Percentiles rank a stretch among this genome's conserved stretches.
phyloP scores from a whole-genome alignment of 306 rosid genomes.

The Quercus alba region DNA sequence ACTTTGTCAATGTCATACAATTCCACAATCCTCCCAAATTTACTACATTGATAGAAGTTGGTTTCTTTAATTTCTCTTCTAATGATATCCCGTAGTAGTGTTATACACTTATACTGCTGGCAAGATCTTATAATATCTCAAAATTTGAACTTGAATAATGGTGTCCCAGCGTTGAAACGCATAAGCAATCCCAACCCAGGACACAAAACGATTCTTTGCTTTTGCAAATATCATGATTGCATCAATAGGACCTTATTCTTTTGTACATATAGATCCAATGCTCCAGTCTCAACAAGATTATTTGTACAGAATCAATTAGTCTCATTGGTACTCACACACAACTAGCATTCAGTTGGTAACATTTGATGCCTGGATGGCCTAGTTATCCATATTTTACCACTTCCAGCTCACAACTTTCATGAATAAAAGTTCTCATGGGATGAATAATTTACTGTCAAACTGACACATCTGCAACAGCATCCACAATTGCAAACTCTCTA shows the following conservation, averaged over 20 bases:
- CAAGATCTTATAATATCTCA: too few species aligned
- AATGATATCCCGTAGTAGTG: too few species aligned
- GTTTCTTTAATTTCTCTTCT: too few species aligned
- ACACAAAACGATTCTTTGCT: too few species aligned
- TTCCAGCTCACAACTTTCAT: neutral
- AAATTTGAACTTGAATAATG: too few species aligned
- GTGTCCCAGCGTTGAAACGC: too few species aligned
- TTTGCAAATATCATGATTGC: neutral
- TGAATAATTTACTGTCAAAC: conserved; percentile 24
- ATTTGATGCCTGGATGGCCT: neutral
- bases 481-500: conserved; percentile 36
- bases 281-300: neutral
- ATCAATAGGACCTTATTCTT: neutral
- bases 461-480: conserved; percentile 38
- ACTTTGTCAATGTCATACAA: too few species aligned
- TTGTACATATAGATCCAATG: neutral
- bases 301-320: neutral
- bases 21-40: too few species aligned
- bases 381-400: neutral
- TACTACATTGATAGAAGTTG: too few species aligned
- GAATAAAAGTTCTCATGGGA: neutral
- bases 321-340: conserved; percentile 14
- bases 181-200: too few species aligned
- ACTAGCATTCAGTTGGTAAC: conserved; percentile 4
- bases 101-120: too few species aligned